Evolutionary conservation across 1,284 basidiomycete species (phyloP), one percentile per base, ranked within the genome.

Genomic region (Afroboletus lepidellus): DNA sequence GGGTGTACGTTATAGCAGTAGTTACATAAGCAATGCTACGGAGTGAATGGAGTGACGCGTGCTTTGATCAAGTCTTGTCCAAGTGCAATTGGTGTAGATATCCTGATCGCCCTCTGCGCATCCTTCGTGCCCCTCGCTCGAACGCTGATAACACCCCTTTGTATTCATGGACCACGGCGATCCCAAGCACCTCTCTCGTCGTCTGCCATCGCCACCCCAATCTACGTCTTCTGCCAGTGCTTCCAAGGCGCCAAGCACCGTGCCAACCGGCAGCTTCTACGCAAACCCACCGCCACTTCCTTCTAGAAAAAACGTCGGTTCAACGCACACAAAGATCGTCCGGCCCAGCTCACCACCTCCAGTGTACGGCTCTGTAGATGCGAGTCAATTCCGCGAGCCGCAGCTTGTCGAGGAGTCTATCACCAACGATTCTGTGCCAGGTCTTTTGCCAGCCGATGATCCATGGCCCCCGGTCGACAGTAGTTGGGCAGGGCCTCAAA

Each of bases 321-420:
- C 70, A 21, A 29, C 61, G 21, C 57, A 72, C 38, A 70, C 67
- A 51, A 69, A 69, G 51, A 53, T 66, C 53, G 15, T 39, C 30
- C 61, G 58, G 20, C 49, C 66, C n/a, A 51, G 12, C 25, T 58
- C 67, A 5, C 65, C 68, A 7, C 67, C 67, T 8, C 70, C 67
- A 21, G 51, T 36, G 6, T 72, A 63, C 53, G 47, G 63, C 55
- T 11, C 69, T 27, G 23, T 52, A 34, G 69, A 67, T 29, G 44
- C 33, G 12, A 58, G 53, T 24, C 51, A 72, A 2, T 79, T 71
- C 57, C 72, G 75, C 39, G 76, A 78, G 56, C 77, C 78, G 1
- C 76, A 75, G 60, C 72, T 77, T 12, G 70, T 79, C 3, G 61
- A 66, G 23, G 73, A 75, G 13, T 67, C 69, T 25, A 60, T 66